Conservation (phyloP, 176 grass and related monocot genomes). For the Tuctoria greenei region DNA sequence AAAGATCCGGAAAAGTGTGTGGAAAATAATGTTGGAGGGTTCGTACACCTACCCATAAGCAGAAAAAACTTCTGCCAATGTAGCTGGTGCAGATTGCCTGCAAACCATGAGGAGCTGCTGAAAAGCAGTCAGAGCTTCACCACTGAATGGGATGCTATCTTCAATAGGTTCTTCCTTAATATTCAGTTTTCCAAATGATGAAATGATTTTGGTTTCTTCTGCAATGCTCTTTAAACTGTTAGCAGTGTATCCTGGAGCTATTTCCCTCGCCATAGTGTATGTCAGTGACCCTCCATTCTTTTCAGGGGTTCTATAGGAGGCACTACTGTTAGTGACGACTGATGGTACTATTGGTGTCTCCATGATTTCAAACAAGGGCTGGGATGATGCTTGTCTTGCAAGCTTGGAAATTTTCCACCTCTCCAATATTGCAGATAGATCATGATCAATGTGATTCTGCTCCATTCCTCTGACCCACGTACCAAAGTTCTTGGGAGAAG, state of each 20-base stretch:
- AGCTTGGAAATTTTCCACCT: constrained; percentile 77
- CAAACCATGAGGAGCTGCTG: constrained; percentile 75
- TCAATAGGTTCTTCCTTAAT: constrained; percentile 50
- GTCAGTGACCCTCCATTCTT: constrained; percentile 28
- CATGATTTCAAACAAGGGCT: constrained; percentile 57
- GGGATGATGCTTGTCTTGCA: constrained; percentile 39
- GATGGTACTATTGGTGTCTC: constrained; percentile 61
- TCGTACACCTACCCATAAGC: constrained; percentile 68
- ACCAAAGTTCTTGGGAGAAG: constrained; percentile 66
- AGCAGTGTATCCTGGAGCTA: constrained; percentile 25
- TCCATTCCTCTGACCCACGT: constrained; percentile 61
- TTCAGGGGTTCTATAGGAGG: constrained; percentile 50
- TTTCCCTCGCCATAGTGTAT: constrained; percentile 12
- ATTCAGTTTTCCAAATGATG: constrained; percentile 55
- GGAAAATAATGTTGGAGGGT: constrained; percentile 36
- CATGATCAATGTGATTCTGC: constrained; percentile 40
- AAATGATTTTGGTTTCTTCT: constrained; percentile 21
- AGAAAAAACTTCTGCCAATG: constrained; percentile 66
- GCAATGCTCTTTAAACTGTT: constrained; percentile 29
- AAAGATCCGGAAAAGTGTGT: neutral
- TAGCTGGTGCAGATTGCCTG: constrained; percentile 60
- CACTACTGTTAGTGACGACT: constrained; percentile 31
- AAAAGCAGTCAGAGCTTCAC: constrained; percentile 66
- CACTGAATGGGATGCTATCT: constrained; percentile 34
- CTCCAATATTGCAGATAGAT: constrained; percentile 72